phyloP scores from a whole-genome alignment of 768 basidiomycete genomes.

The Leccinum disarticulatum region DNA sequence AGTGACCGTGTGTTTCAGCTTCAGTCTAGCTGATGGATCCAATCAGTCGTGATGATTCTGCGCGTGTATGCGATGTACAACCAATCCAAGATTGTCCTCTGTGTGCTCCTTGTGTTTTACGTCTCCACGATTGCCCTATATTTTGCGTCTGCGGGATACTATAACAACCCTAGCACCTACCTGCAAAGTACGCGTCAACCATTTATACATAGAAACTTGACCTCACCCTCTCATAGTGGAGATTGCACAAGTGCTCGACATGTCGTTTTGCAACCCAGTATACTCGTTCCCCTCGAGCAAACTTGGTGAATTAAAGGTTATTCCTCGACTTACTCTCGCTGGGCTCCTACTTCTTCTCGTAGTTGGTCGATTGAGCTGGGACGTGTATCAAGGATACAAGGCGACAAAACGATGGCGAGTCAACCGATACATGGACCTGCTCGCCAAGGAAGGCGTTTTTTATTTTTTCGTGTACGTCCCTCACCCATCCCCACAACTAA shows the following conservation, averaged over 20 bases:
- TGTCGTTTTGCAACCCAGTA: constrained; percentile 15
- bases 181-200: constrained; percentile 9
- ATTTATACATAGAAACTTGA: not conserved
- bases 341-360: constrained; percentile 12
- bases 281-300: not conserved
- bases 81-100: constrained; percentile 13
- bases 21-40: not conserved
- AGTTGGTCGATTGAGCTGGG: constrained; percentile 3
- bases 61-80: constrained; percentile 27
- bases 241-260: constrained; percentile 5
- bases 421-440: constrained; percentile 16
- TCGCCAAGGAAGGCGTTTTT: constrained; percentile 15
- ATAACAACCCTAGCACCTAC: constrained; percentile 8
- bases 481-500: too few relatives aligned
- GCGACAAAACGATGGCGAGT: constrained; percentile 6
- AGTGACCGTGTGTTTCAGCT: constrained; percentile 7
- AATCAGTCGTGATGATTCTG: constrained; percentile 25
- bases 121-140: constrained; percentile 3
- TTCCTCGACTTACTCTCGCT: constrained; percentile 15
- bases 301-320: constrained; percentile 11
- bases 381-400: constrained; percentile 12
- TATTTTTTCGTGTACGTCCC: constrained; percentile 22
- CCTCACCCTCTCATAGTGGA: constrained; percentile 13
- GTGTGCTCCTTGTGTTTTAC: constrained; percentile 17
- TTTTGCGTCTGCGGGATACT: not conserved